Conservation (phyloP, 2,329 filamentous ascomycete species). For the Trichoderma sp. region DNA sequence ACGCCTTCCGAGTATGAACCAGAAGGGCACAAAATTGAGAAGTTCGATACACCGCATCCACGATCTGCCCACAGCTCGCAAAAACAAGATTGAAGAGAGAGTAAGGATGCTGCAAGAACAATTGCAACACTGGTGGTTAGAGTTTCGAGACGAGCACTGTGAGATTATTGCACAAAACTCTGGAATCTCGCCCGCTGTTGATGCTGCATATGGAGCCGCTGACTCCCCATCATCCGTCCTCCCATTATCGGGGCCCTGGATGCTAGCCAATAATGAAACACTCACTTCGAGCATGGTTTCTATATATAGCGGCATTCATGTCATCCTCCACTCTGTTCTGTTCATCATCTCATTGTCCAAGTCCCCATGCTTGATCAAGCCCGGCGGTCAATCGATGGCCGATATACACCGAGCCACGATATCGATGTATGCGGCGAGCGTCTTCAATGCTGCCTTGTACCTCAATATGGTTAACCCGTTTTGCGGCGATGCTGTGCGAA, state of each 20-base stretch:
- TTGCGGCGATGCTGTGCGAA: conserved; percentile 12
- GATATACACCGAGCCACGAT: conserved; percentile 1
- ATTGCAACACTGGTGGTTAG: neutral
- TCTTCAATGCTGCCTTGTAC: conserved; percentile 8
- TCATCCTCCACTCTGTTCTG: conserved; percentile 15
- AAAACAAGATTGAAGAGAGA: neutral
- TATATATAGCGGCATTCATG: conserved; percentile 2
- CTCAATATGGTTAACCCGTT: conserved; percentile 12
- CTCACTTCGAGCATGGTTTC: conserved; percentile 13
- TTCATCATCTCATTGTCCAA: conserved; percentile 8
- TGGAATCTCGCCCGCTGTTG: neutral
- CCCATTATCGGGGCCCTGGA: conserved; percentile 2
- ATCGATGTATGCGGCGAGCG: neutral
- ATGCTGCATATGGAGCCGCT: neutral
- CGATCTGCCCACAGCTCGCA: conserved; percentile 14
- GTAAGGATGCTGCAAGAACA: neutral
- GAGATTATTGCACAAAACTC: neutral
- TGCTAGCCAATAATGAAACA: conserved; percentile 10
- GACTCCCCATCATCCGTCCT: neutral
- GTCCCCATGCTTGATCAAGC: neutral
- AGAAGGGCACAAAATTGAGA: neutral
- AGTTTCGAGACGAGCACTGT: neutral
- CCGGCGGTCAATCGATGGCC: neutral
- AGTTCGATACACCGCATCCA: conserved; percentile 1
- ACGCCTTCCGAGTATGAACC: conserved; percentile 5